Evolutionary conservation across 140 eudicot genomes (phyloP), one percentile per base, ranked within the genome.

Genomic region (Ambrosia hybrid): DNA sequence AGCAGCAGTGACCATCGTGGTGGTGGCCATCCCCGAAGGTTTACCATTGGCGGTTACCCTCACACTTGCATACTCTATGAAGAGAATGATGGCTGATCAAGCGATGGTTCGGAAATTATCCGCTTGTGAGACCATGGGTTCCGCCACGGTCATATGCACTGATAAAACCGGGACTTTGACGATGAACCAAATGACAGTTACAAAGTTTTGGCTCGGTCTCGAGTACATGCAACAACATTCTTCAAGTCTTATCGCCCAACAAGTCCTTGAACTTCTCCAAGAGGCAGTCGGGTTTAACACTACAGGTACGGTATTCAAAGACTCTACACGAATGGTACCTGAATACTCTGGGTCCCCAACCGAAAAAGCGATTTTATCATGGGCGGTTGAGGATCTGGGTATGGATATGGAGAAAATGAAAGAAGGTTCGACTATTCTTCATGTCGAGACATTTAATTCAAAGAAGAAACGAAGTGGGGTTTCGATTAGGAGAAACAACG

Each of bases 71-170:
- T 93, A 87, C 68, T 89, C 98, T 13, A 92, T 92, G 98, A 92
- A 89, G 58, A 83, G 98, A 76, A 92, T 92, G 98, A 93, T 93
- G 98, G 72, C 66, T 11, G 98, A 93, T 82, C 95, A 89, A 73
- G 98, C 98, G 7, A 93, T 93, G 98, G 98, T 93, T 66, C 73
- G 98, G 61, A 93, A 89, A 77, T 78, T 89, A 58, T 93, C 98
- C 1, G 98, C 96, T 3, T 89, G 98, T 56, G 98, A 92, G 73
- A 92, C 98, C 14, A 92, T 92, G 98, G 98, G 98, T 10, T 85
- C 98, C 0, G 98, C 98, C 58, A 92, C 96, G 0, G 92, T 87
- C 53, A 92, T 92, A 57, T 92, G 98, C 80, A 92, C 96, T 0
- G 96, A 92, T 51, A 92, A 92, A 80, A 92, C 96, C 1, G 98